Base-by-base conservation (phyloP, 176 grass and related monocot species). In the Elymus sibiricus region DNA sequence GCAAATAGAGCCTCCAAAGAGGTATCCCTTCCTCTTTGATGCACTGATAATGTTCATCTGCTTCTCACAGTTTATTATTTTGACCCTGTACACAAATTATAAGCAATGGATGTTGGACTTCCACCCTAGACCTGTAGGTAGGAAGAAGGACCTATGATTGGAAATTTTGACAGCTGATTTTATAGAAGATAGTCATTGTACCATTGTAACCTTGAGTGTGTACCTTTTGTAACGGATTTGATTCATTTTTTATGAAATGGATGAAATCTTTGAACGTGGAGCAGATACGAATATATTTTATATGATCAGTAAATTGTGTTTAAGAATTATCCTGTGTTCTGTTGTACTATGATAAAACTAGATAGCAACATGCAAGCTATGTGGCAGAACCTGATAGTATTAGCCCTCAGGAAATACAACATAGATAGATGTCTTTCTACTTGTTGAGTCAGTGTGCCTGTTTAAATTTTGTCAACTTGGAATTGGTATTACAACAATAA, bases 21-120 rank as follows among this genome's bases (percentile, higher is more conserved):
- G 86, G 74, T 98, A 91, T 81, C 97, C 94, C 31, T 94, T 91
- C 81, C 87, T 98, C 51, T 92, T 98, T 77, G 94, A 98, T 53
- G 92, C 97, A 14, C 24, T 98, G 76, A 98, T 95, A 69, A 88
- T 98, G 94, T 89, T 89, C 68, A 81, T 94, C 70, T 91, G 89
- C 62, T 98, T 98, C 89, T 95, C 92, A 35, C 97, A 98, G 83
- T 95, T 95, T 88, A 82, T 94, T 46, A 66, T 89, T 62, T 80
- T 90, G 63, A 87, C 84, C 67, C 26, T 92, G 63, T 98, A 95
- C 87, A 90, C 90, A 65, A 98, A 95, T 78, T 80, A 82, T 39
- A 98, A 90, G 78, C 97, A 98, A 86, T 95, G 94, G 93, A 88
- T 71, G 87, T 92, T 88, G 79, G 84, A 89, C 39, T 74, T 27